Evolutionary conservation across 1,139 yeast species (phyloP).

Genomic region (Scheffersomyces insectosa): DNA sequence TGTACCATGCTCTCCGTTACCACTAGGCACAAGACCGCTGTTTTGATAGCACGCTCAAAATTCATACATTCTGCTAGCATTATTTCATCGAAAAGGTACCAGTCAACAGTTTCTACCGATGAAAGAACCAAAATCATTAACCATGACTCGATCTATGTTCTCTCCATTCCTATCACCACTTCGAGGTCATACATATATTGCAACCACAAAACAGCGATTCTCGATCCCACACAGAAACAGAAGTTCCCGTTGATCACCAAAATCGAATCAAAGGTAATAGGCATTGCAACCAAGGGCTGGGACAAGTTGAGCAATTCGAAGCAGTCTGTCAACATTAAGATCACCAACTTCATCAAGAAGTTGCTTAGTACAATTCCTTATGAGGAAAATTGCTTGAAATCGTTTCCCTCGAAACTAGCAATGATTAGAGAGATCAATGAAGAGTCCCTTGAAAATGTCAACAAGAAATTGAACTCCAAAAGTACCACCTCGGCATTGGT

Average conservation of each 20-base stretch:
- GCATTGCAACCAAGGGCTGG: slow-evolving; percentile 48
- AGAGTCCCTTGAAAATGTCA: slow-evolving; percentile 6
- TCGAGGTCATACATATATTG: slow-evolving; percentile 58
- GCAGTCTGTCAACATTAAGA: slow-evolving; percentile 35
- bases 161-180: slow-evolving; percentile 63
- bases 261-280: slow-evolving; percentile 38
- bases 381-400: slow-evolving; percentile 51
- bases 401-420: slow-evolving; percentile 50
- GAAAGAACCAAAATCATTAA: slow-evolving; percentile 2
- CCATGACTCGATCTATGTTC: slow-evolving; percentile 42
- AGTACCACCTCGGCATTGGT: slow-evolving; percentile 16
- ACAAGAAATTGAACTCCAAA: slow-evolving; percentile 2
- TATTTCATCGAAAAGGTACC: too few species aligned
- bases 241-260: slow-evolving; percentile 36
- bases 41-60: too few species aligned
- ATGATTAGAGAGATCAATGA: slow-evolving; percentile 49
- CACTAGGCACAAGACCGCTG: too few species aligned
- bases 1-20: too few species aligned
- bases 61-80: too few species aligned
- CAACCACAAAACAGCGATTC: slow-evolving; percentile 47
- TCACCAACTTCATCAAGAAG: slow-evolving; percentile 35
- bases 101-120: neutral
- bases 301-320: slow-evolving; percentile 41
- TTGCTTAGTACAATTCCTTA: slow-evolving; percentile 50
- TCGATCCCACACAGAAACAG: slow-evolving; percentile 27